Evolutionary conservation across 2,329 filamentous ascomycete genomes (phyloP).

Genomic region (Pseudocercospora eumusae): DNA sequence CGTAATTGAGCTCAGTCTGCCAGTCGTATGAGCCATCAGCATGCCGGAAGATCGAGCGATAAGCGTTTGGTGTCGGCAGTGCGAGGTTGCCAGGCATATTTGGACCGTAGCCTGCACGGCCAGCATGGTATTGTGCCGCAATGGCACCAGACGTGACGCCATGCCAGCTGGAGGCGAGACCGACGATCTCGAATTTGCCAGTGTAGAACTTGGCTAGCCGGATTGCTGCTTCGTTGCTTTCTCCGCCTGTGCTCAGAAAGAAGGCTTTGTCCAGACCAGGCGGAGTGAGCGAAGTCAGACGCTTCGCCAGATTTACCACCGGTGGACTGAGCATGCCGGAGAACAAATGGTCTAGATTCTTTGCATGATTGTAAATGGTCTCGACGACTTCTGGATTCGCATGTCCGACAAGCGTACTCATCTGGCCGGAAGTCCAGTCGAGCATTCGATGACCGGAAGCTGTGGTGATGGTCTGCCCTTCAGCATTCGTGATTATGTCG

Average conservation of each 20-base stretch:
- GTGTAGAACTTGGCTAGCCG: conserved; percentile 65
- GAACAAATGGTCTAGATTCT: conserved; percentile 60
- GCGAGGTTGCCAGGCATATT: conserved; percentile 58
- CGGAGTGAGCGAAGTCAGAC: conserved; percentile 54
- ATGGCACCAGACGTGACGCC: conserved; percentile 59
- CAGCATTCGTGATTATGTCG: conserved; percentile 27
- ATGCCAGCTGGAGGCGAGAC: conserved; percentile 61
- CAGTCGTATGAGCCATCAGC: conserved; percentile 65
- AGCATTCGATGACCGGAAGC: conserved; percentile 47
- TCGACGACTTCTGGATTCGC: conserved; percentile 60
- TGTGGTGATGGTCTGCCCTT: conserved; percentile 26
- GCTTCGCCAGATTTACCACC: conserved; percentile 57
- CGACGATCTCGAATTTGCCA: conserved; percentile 66
- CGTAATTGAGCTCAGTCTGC: conserved; percentile 64
- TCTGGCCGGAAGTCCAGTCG: conserved; percentile 61
- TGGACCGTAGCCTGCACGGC: conserved; percentile 52
- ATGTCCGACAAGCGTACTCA: conserved; percentile 61
- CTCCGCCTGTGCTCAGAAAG: conserved; percentile 60
- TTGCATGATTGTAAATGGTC: conserved; percentile 53
- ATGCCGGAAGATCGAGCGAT: conserved; percentile 60
- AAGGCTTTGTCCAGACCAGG: conserved; percentile 56
- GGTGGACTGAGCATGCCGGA: conserved; percentile 61
- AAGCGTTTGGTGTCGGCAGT: conserved; percentile 62
- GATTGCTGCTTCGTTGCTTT: conserved; percentile 61
- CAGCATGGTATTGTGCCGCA: conserved; percentile 57